Evolutionary conservation across 257 asterid species (phyloP), one percentile per base, ranked within the genome.

Genomic region (Haberlea rhodopensis): DNA sequence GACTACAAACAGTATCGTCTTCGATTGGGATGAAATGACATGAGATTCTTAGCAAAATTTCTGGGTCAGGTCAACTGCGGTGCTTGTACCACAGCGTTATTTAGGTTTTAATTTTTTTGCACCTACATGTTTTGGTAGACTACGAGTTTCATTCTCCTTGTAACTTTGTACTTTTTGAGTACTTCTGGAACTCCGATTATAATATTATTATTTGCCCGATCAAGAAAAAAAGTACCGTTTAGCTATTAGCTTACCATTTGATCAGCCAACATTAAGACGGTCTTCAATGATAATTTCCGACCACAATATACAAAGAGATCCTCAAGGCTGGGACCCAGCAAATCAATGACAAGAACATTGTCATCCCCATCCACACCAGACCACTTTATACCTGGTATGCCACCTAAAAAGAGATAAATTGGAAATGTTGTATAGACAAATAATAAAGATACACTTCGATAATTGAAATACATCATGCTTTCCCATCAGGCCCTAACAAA

Each of bases 281-380:
- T 88, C 82, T 91, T 88, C 85, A 88, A 74, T 3, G 96, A 81
- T 69, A 91, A 85, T 80, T 88, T 91, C 78, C 98, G 78, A 68
- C 94, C 91, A 79, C 95, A 86, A 66, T 91, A 91, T 75, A 86
- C 96, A 67, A 88, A 91, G 59, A 91, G 95, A 73, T 91, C 98
- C 78, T 91, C 98, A 46, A 91, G 95, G 76, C 96, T 88, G 3
- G 98, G 98, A 53, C 96, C 96, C 53, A 91, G 78, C 67, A 91
- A 85, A 79, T 91, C 96, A 28, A 91, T 79, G 79, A 88, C 95
- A 54, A 91, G 88, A 70, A 76, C 85, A 70, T 91, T 91, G 82
- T 91, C 98, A 6, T 87, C 98, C 53, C 89, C 87, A 76, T 86
- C 94, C 59, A 89, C 88, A 28, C 98, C 98, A 62, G 95, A 89